Evolutionary conservation across 148 eudicot genomes (phyloP).

Genomic region (Pouteria glomerata): DNA sequence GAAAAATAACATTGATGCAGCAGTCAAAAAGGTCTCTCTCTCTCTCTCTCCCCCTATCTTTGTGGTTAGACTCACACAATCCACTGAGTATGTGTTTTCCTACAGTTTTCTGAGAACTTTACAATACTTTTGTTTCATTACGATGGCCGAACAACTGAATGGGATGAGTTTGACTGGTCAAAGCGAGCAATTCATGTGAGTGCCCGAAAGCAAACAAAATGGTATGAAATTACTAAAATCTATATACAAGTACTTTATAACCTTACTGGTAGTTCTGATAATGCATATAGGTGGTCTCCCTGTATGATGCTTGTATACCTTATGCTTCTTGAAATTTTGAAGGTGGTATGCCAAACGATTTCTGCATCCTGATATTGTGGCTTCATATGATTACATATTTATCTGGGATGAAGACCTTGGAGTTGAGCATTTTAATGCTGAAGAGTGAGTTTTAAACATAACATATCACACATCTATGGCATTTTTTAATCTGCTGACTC

Average conservation of each 20-base stretch:
- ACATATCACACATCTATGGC: neutral
- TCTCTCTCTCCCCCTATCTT: slow-evolving; percentile 1
- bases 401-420: slow-evolving; percentile 99
- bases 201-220: slow-evolving; percentile 65
- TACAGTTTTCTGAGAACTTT: slow-evolving; percentile 76
- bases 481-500: neutral
- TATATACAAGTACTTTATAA: neutral
- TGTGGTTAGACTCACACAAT: too few relatives aligned
- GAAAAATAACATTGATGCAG: slow-evolving; percentile 52
- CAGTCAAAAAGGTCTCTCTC: slow-evolving; percentile 62
- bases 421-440: slow-evolving; percentile 74
- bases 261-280: neutral
- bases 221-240: slow-evolving; percentile 34
- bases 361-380: slow-evolving; percentile 90
- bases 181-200: slow-evolving; percentile 73
- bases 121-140: slow-evolving; percentile 76
- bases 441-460: slow-evolving; percentile 54
- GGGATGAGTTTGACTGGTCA: slow-evolving; percentile 91
- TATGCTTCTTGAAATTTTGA: slow-evolving; percentile 12
- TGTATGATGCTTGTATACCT: slow-evolving; percentile 1
- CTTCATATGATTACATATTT: slow-evolving; percentile 85
- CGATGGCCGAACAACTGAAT: slow-evolving; percentile 66
- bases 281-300: neutral
- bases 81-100: neutral
- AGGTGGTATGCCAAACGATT: slow-evolving; percentile 99